Evolutionary conservation across 805 yeast species (phyloP), one percentile per base, ranked within the genome.

Genomic region (Sugiyamaella valdiviana): DNA sequence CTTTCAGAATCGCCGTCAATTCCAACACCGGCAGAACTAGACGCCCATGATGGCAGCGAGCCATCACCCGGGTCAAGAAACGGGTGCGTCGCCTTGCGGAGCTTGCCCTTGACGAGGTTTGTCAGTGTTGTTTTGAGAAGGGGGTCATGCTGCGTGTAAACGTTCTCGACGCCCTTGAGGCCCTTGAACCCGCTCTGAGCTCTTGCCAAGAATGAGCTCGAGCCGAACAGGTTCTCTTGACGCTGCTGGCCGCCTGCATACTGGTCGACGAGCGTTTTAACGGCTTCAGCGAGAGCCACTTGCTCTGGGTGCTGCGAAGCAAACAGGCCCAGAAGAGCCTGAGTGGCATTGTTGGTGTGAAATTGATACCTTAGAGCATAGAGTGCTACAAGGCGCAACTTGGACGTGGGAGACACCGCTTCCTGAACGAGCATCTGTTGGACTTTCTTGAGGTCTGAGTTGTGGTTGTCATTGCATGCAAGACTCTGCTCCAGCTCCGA

Each of bases 141-240:
- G 6, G 99, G 96, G 39, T 79, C 72, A 61, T 90, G 95, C 68
- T 93, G 99, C 83, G 95, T 89, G 68, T 81, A 93, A 4, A 91
- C 75, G 52, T 71, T 71, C 43, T 71, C 75, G 12, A 70, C 74
- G 20, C 74, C 75, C 45, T 69, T 66, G 36, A 68, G 62, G 2
- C 72, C 75, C 50, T 70, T 69, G 50, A 71, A 60, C 2, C 73
- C 73, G 45, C 65, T 63, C 53, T 69, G 72, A 1, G 74, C 73
- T 10, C 72, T 60, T 19, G 69, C 63, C 41, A 71, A 61, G 16
- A 71, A 54, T 21, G 73, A 65, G 22, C 64, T 68, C 12, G 68
- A 63, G 10, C 57, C 60, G 50, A 67, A 69, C 42, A 71, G 50
- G 40, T 67, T 71, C 48, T 69, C 74, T 48, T 67, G 72, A 1